Percentiles rank a stretch among this genome's conserved stretches.
Evolutionary conservation across 768 basidiomycete species (phyloP).

Genomic region (Trametes maxima): DNA sequence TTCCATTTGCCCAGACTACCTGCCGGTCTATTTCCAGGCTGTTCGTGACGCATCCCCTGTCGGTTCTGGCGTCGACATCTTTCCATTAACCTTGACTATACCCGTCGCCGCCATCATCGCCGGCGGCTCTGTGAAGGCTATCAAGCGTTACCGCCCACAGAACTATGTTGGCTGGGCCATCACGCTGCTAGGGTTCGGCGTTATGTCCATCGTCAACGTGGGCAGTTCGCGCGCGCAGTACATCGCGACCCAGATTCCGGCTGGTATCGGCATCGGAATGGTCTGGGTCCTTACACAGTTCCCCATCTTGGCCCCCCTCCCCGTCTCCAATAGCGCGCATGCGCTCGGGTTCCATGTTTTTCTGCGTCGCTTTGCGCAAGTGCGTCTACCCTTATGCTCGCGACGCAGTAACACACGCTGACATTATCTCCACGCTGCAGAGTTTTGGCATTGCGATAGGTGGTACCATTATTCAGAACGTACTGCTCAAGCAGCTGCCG

Average conservation of each 20-base stretch:
- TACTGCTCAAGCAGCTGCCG: slow-evolving; percentile 37
- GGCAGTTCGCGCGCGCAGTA: slow-evolving; percentile 5
- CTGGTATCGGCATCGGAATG: slow-evolving; percentile 18
- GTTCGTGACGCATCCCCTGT: slow-evolving; percentile 38
- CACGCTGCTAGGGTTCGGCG: slow-evolving; percentile 43
- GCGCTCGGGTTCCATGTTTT: slow-evolving; percentile 40
- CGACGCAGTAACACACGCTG: no score
- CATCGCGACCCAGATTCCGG: slow-evolving; percentile 2
- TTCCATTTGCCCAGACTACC: no score
- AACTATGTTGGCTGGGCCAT: slow-evolving; percentile 42
- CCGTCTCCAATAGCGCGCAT: slow-evolving; percentile 35
- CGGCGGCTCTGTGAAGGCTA: slow-evolving; percentile 27
- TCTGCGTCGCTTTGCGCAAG: slow-evolving; percentile 29
- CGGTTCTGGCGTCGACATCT: slow-evolving; percentile 30
- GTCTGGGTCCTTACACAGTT: slow-evolving; percentile 30
- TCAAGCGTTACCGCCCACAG: slow-evolving; percentile 32
- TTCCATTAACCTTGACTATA: slow-evolving; percentile 32
- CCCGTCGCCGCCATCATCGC: slow-evolving; percentile 34
- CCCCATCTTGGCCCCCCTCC: slow-evolving; percentile 40
- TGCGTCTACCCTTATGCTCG: background rate
- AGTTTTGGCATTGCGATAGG: slow-evolving; percentile 41
- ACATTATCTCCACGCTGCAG: background rate
- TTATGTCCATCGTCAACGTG: slow-evolving; percentile 1
- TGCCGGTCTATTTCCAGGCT: slow-evolving; percentile 50
- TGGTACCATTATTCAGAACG: slow-evolving; percentile 39